A percentile compares a stretch with the other conserved stretches of the same genome.
These are phyloP conservation scores for Aspergillus brunneoviolaceus DNA, from an alignment of 2,329 filamentous ascomycete genomes.

Conservation along the genomic window DNA sequence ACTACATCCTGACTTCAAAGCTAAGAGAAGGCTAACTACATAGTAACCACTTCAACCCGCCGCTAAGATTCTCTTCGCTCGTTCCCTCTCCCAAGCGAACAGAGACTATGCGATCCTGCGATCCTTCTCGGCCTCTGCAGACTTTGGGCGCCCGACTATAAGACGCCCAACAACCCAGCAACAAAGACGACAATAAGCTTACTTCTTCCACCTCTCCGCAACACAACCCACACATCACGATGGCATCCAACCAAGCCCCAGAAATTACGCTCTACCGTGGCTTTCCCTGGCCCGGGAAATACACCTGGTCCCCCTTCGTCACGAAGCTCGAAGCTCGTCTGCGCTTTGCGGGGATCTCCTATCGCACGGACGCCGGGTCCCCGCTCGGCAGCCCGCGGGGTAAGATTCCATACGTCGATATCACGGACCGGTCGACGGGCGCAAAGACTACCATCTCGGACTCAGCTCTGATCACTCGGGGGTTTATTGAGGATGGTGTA, in stretches of 20 bases:
- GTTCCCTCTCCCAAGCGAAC: neutral
- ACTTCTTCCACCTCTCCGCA: neutral
- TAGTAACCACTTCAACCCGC: neutral
- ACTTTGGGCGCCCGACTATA: neutral
- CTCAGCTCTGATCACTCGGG: slow-evolving; percentile 55
- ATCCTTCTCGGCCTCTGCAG: neutral
- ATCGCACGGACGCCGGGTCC: slow-evolving; percentile 49
- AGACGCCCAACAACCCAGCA: neutral
- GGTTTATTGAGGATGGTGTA: slow-evolving; percentile 43
- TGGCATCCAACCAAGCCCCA: neutral
- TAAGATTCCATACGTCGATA: slow-evolving; percentile 60
- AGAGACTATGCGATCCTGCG: neutral
- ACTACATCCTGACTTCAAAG: neutral
- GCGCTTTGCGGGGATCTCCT: slow-evolving; percentile 53
- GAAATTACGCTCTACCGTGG: slow-evolving; percentile 52
- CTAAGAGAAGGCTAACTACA: neutral
- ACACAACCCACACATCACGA: neutral
- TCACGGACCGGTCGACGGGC: slow-evolving; percentile 15
- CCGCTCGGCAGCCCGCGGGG: slow-evolving; percentile 51
- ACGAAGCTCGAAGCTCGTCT: slow-evolving; percentile 63
- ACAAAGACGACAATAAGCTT: neutral
- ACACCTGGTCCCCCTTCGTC: slow-evolving; percentile 63
- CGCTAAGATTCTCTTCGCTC: neutral
- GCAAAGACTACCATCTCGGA: slow-evolving; percentile 45
- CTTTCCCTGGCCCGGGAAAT: slow-evolving; percentile 39